These are phyloP conservation scores for Areca catechu DNA, from an alignment of 176 grass and related monocot species.

Conservation along the genomic window DNA sequence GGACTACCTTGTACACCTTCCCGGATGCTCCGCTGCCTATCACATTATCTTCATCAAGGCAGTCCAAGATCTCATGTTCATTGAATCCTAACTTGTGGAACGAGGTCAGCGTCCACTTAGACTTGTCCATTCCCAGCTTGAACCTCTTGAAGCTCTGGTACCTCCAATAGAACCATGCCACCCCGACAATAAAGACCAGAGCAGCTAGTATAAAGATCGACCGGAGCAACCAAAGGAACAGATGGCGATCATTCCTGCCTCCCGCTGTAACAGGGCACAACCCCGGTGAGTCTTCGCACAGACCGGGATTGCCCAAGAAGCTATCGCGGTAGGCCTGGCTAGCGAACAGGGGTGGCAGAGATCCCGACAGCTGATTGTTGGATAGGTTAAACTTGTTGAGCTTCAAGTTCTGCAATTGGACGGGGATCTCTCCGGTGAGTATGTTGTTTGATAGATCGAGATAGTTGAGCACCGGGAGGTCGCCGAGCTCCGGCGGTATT, in stretches of 20 bases:
- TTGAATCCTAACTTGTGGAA: slow-evolving; percentile 54
- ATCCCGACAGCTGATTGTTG: slow-evolving; percentile 52
- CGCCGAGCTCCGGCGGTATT: slow-evolving; percentile 55
- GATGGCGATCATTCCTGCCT: neutral
- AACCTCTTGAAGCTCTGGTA: slow-evolving; percentile 19
- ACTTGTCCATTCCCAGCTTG: slow-evolving; percentile 1
- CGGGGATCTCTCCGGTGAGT: slow-evolving; percentile 49
- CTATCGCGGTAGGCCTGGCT: slow-evolving; percentile 15
- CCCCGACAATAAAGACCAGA: slow-evolving; percentile 13
- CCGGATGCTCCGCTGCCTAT: slow-evolving; percentile 43
- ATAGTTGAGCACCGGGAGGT: slow-evolving; percentile 22
- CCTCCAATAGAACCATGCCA: slow-evolving; percentile 30
- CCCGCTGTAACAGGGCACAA: slow-evolving; percentile 4
- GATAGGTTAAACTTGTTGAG: slow-evolving; percentile 55
- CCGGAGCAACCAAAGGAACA: neutral
- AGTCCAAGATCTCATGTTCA: slow-evolving; percentile 39
- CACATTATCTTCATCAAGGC: slow-evolving; percentile 48
- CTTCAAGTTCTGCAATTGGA: slow-evolving; percentile 33
- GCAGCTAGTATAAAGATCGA: slow-evolving; percentile 3
- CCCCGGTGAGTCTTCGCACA: slow-evolving; percentile 32
- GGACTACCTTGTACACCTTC: slow-evolving; percentile 47
- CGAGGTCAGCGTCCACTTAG: slow-evolving; percentile 43
- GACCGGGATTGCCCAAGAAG: slow-evolving; percentile 76
- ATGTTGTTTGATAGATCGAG: slow-evolving; percentile 69
- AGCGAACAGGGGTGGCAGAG: slow-evolving; percentile 29